Evolutionary conservation across 2,329 filamentous ascomycete species (phyloP).

Genomic region (Trichoderma simmonsii): DNA sequence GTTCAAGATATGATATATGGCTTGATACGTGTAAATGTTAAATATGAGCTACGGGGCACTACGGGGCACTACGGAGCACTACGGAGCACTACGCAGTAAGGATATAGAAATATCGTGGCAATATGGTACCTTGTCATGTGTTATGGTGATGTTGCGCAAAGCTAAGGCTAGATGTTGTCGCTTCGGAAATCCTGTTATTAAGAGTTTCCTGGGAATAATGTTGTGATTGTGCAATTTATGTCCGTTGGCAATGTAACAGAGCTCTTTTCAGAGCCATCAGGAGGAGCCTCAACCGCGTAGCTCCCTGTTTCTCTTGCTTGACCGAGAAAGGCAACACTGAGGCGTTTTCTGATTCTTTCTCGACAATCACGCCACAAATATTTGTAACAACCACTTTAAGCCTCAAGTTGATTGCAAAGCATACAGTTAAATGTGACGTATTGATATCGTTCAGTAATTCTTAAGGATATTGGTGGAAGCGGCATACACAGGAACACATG

Average conservation of each 20-base stretch:
- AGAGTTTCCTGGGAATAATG: background rate
- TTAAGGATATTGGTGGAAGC: background rate
- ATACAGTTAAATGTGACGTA: background rate
- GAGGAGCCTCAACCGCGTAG: background rate
- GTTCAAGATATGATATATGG: background rate
- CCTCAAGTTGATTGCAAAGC: background rate
- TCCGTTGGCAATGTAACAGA: background rate
- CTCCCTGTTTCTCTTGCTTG: background rate
- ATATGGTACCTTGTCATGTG: background rate
- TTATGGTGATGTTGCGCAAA: background rate
- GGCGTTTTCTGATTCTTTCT: background rate
- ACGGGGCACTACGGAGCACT: background rate
- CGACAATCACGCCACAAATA: background rate
- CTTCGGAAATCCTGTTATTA: background rate
- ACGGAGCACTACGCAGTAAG: background rate
- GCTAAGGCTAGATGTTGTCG: background rate
- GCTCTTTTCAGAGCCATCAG: background rate
- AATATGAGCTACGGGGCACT: background rate
- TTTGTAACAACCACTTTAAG: background rate
- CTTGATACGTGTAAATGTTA: background rate
- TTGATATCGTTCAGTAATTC: background rate
- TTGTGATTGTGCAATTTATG: background rate
- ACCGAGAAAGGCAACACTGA: background rate
- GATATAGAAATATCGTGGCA: background rate
- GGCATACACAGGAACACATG: background rate